Evolutionary conservation across 1,284 basidiomycete genomes (phyloP).

Genomic region (Apiotrichum porosum): DNA sequence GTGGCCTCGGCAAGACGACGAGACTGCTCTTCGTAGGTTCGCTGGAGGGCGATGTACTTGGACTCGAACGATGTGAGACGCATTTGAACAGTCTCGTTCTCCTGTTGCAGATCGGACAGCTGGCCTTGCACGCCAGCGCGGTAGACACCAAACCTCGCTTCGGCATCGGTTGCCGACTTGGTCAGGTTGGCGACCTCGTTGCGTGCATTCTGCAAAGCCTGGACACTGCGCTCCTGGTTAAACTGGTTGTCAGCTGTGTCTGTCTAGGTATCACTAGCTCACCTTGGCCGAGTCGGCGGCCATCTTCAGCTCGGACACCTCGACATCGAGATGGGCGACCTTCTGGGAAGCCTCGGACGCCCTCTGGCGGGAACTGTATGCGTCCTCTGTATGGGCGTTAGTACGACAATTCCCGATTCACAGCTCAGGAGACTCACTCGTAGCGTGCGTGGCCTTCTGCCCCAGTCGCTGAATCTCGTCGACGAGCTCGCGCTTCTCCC

Average conservation of each 20-base stretch:
- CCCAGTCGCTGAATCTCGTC: conserved; percentile 40
- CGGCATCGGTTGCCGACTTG: conserved; percentile 35
- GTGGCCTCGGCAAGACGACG: conserved; percentile 39
- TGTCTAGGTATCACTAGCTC: background rate
- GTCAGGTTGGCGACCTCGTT: conserved; percentile 33
- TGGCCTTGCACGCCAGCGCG: conserved; percentile 38
- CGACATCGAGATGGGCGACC: conserved; percentile 76
- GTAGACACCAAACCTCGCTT: conserved; percentile 40
- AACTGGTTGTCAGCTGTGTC: conserved; percentile 29
- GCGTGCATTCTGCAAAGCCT: conserved; percentile 36
- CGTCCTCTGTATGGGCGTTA: conserved; percentile 32
- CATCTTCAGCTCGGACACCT: conserved; percentile 83
- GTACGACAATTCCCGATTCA: no score
- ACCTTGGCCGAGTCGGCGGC: conserved; percentile 45
- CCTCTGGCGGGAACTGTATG: conserved; percentile 38
- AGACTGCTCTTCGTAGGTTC: conserved; percentile 40
- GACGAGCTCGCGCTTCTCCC: conserved; percentile 42
- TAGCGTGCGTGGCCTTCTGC: conserved; percentile 26
- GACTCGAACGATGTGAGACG: conserved; percentile 30
- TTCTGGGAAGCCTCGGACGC: conserved; percentile 51
- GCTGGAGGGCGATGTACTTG: conserved; percentile 30
- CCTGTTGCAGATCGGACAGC: conserved; percentile 30
- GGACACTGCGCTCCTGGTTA: conserved; percentile 36
- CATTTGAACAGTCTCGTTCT: conserved; percentile 32
- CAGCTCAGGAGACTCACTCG: conserved; percentile 22